phyloP scores from a whole-genome alignment of 331 rosid genomes.

The Spiraea crenata region DNA sequence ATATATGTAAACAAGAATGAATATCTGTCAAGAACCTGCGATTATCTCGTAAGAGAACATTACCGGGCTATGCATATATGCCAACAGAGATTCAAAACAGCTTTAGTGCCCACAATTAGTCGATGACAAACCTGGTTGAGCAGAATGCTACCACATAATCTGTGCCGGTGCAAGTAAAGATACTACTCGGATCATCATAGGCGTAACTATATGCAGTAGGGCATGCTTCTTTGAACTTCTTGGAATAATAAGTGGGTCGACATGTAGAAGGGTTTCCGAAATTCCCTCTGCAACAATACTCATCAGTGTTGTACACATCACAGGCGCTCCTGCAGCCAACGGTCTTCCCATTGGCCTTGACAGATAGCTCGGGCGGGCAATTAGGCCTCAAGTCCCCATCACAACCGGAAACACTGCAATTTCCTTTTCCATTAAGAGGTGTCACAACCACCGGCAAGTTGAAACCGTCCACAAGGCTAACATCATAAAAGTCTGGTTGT shows the following conservation, averaged over 20 bases:
- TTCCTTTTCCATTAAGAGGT: conserved; percentile 66
- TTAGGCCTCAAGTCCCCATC: conserved; percentile 49
- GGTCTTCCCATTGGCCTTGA: conserved; percentile 52
- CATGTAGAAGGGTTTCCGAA: conserved; percentile 69
- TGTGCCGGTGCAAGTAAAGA: conserved; percentile 68
- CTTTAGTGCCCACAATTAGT: background rate
- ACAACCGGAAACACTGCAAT: conserved; percentile 67
- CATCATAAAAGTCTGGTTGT: conserved; percentile 61
- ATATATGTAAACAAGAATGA: background rate
- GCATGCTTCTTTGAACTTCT: conserved; percentile 74
- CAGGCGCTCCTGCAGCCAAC: conserved; percentile 81
- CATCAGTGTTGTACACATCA: conserved; percentile 71
- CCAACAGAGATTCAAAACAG: conserved; percentile 5
- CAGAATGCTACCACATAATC: conserved; percentile 77
- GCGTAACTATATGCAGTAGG: conserved; percentile 93
- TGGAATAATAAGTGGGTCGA: conserved; percentile 73
- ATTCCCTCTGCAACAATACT: conserved; percentile 82
- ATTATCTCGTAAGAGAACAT: background rate
- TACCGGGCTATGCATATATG: background rate
- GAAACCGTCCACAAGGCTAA: conserved; percentile 91
- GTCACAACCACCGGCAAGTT: conserved; percentile 58
- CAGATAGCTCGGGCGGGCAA: conserved; percentile 57
- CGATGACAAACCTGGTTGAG: conserved; percentile 55
- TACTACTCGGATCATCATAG: conserved; percentile 81
- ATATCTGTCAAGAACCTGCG: background rate